Evolutionary conservation across 441 rosid species (phyloP), one percentile per base, ranked within the genome.

Genomic region (Viola pubescens): DNA sequence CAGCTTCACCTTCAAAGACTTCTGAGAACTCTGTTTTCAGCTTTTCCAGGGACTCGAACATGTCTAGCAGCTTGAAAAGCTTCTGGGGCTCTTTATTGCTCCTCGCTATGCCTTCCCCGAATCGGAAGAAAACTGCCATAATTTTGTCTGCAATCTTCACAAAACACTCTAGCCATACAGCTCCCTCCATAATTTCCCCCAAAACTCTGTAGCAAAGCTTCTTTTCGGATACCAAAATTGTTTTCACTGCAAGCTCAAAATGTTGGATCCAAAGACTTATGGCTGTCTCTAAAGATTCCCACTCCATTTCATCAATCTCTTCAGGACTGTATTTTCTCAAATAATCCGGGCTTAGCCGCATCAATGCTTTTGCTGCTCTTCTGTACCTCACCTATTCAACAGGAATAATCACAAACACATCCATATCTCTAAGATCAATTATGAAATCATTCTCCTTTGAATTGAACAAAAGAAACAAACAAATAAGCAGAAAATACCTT

Each of bases 51-150:
- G 86, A 79, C 13, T 79, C 79, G 3, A 81, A 81, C 76, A 85
- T 77, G 71, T 85, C 91, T 1, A 85, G 67, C 48, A 85, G 84
- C 82, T 82, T 85, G 78, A 82, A 85, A 65, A 85, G 73, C 62
- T 85, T 85, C 56, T 81, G 83, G 2, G 88, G 88, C 67, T 85
- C 88, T 58, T 77, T 82, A 58, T 59, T 80, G 63, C 91, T 80
- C 49, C 84, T 75, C 3, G 88, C 82, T 4, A 81, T 80, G 14
- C 91, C 91, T 71, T 85, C 88, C 4, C 88, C 85, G n/a, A 81
- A 81, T 19, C 86, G 80, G 61, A 82, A 85, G 68, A 85, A 85
- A 6, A 82, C 88, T 8, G 86, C 88, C 83, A 77, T 79, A 80
- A 85, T 77, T 65, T 82, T 85, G 61, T 82, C 86, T 1, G 87